phyloP scores from a whole-genome alignment of 352 stramenopile species.

The Pseudoperonospora humuli region DNA sequence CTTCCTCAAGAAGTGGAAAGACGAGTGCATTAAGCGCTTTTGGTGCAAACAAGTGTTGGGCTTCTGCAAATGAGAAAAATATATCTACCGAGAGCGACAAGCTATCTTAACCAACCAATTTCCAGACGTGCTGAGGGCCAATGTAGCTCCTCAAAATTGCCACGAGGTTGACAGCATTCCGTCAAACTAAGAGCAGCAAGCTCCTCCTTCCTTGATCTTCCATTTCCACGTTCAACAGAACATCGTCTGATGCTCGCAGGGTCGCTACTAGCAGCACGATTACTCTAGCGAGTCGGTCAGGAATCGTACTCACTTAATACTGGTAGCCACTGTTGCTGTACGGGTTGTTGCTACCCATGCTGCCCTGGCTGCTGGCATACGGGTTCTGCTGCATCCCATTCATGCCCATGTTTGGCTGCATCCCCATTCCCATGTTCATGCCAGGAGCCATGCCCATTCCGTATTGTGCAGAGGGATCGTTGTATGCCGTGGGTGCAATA shows the following conservation, averaged over 20 bases:
- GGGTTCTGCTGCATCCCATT: constrained; percentile 41
- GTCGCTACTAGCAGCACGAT: constrained; percentile 7
- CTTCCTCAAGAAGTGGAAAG: too few relatives aligned
- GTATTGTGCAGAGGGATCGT: constrained; percentile 59
- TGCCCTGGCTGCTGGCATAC: constrained; percentile 43
- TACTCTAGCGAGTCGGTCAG: constrained; percentile 8
- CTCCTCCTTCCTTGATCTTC: constrained; percentile 1
- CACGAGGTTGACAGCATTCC: constrained; percentile 7
- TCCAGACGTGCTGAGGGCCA: too few relatives aligned
- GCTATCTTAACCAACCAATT: too few relatives aligned
- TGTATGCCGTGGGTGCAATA: constrained; percentile 79
- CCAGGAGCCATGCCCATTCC: constrained; percentile 46
- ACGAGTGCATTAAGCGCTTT: too few relatives aligned
- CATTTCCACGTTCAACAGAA: too few relatives aligned
- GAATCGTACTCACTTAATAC: constrained; percentile 30
- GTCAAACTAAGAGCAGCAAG: constrained; percentile 19
- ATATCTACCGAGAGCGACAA: too few relatives aligned
- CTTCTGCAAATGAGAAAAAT: too few relatives aligned
- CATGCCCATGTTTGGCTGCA: constrained; percentile 46
- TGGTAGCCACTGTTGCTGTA: constrained; percentile 47
- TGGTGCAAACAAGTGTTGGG: too few relatives aligned
- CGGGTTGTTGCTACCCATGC: constrained; percentile 35
- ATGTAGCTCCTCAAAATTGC: constrained; percentile 9
- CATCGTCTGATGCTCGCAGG: too few relatives aligned
- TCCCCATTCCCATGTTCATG: constrained; percentile 46